Evolutionary conservation across 495 filamentous ascomycete species (phyloP), one percentile per base, ranked within the genome.

Genomic region (Hypoxylon fuscum): DNA sequence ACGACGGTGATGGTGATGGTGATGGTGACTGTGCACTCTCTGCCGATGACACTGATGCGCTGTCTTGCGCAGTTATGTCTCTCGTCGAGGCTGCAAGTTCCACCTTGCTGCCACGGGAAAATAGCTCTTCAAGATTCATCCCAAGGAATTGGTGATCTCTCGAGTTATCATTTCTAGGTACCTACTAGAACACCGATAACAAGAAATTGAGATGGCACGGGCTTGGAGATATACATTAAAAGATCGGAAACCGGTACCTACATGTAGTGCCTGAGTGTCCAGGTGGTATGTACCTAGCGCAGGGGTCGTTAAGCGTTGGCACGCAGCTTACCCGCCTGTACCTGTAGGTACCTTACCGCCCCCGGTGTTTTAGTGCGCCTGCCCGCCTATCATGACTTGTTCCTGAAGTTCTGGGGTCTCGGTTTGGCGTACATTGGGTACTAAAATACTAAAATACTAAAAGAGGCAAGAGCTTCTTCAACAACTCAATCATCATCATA

Each of bases 51-150:
- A 21, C 4, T 1, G 35, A 35, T 12, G 31, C 35, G n/a, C 34
- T 29, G 32, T n/a, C 11, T 15, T 42, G 29, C 9, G 37, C 32
- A 11, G 56, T 52, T 49, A 65, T 73, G 10, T 71, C 61, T 3
- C 69, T 74, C 5, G 77, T 82, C 12, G 77, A 78, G n/a, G 77
- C 79, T 49, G 74, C 62, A 17, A 81, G 75, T 29, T 62, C 66
- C 12, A 76, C 74, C 29, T 44, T 72, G 27, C 66, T 67, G 23
- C 44, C 40, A 17, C 53, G 49, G 14, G 64, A 52, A 53, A 48
- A 49, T 40, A 12, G 47, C 38, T 53, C 60, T 57, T 68, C 34
- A 7, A 32, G 34, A 59, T 64, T 55, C 66, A 68, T 69, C 34
- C 34, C 47, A 18, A 40, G 10, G 46, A n/a, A 17, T 12, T 12